Evolutionary conservation across 345 rosid species (phyloP), one percentile per base, ranked within the genome.

Genomic region (Boechera divaricarpa): DNA sequence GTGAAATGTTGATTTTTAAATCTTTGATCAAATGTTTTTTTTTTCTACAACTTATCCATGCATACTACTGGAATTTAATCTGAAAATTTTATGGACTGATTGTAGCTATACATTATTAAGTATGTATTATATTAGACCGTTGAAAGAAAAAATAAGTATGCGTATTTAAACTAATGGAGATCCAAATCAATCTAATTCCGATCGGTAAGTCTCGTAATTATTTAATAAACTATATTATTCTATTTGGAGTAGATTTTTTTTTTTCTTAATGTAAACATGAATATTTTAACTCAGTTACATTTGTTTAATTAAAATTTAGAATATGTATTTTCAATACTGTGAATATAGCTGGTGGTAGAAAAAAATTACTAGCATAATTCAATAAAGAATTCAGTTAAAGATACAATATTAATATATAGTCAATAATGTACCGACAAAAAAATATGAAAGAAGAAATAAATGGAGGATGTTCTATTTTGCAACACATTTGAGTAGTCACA

Each of bases 401-500:
- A 7, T 9, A 35, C 57, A 55, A 26, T 35, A 63, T n/a, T 48
- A 9, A 8, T 49, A 48, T 52, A 52, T 42, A 53, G 39, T 69
- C 41, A 69, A 69, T 69, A 62, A 61, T 69, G 11, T 61, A 55
- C 65, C 47, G 64, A 62, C 65, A 70, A 54, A 35, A 32, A 47
- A 35, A 10, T n/a, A n/a, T 58, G 7, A 29, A 53, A 69, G 45
- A 15, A 24, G 18, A 61, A 41, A 24, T 45, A 55, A 54, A 64
- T 64, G 67, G 77, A 13, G 67, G 64, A 59, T 59, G 63, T 71
- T 65, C 57, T 67, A 52, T 66, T 59, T 78, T 51, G 77, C 63
- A 66, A 72, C 33, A 24, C 69, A 51, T 10, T 10, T 78, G 73
- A 59, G 77, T 59, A 72, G 74, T 72, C 81, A 72, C 81, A 59